Base-by-base conservation (phyloP, 2,329 filamentous ascomycete species). In the Gremmenia infestans region DNA sequence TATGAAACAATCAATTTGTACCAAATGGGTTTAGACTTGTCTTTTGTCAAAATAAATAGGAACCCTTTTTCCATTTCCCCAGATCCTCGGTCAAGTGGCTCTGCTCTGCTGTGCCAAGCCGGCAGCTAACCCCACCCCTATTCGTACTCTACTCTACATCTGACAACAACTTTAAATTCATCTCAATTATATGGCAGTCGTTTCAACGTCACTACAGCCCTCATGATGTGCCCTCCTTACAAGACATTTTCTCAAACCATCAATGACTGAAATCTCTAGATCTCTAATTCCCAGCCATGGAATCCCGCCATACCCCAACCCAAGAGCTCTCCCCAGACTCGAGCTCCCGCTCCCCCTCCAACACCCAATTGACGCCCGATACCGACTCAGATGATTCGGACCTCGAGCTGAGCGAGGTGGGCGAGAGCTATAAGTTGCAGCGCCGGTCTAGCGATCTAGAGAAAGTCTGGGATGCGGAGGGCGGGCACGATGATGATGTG, bases 361-460 rank as follows among this genome's bases (percentile, higher is more conserved):
- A 59, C 46, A 54, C 57, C 15, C 45, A 51, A 19, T 55, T 67
- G n/a, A 68, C 66, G 8, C 66, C 67, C 7, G 60, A 65, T 42
- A 61, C 59, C 14, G 65, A 67, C 47, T 64, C 60, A 2, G 62
- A 63, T 9, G 67, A 65, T n/a, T 63, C 61, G 8, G 65, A 66
- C 28, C 42, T 63, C 17, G 60, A 58, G 23, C 54, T 58, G 42
- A 56, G 52, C 11, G 61, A 60, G 46, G 2, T 46, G 40, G 56
- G 50, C 4, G 63, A 65, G 42, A 65, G 62, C 42, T 63, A 59
- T 40, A 63, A 63, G 47, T 43, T 69, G 45, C 53, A 56, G 25
- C 48, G 28, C 9, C 36, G 55, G 7, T 25, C 36, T 15, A 50
- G 49, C 11, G 54, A 50, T 40, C 47, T 45, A 5, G 63, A 59